Evolutionary conservation across 805 yeast genomes (phyloP).

Genomic region (Hanseniaspora lachancei): DNA sequence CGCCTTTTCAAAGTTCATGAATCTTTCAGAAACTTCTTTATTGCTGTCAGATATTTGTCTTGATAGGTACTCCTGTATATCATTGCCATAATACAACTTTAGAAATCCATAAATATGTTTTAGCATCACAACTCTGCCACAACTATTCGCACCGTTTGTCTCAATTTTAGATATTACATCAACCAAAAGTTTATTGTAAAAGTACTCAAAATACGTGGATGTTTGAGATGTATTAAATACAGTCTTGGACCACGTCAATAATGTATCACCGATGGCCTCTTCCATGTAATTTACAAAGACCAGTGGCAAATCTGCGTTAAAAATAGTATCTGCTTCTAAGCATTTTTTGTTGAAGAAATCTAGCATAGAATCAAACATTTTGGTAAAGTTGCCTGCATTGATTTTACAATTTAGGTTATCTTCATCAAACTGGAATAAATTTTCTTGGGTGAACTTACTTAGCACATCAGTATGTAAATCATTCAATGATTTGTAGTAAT

Average conservation of each 20-base stretch:
- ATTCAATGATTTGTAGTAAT: slow-evolving; percentile 31
- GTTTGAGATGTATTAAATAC: slow-evolving; percentile 21
- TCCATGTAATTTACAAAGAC: slow-evolving; percentile 30
- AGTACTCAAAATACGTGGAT: slow-evolving; percentile 23
- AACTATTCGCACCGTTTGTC: background rate
- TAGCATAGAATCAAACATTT: slow-evolving; percentile 21
- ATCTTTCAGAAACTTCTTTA: slow-evolving; percentile 3
- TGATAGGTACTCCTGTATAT: slow-evolving; percentile 14
- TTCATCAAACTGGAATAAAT: slow-evolving; percentile 19
- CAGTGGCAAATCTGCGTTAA: slow-evolving; percentile 28
- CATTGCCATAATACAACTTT: slow-evolving; percentile 3
- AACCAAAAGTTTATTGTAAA: slow-evolving; percentile 21
- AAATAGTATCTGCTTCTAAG: slow-evolving; percentile 29
- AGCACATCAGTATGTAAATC: slow-evolving; percentile 24
- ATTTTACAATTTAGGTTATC: slow-evolving; percentile 15
- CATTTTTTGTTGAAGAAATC: slow-evolving; percentile 28
- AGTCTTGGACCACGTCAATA: slow-evolving; percentile 22
- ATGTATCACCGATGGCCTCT: slow-evolving; percentile 28
- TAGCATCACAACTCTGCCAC: slow-evolving; percentile 3
- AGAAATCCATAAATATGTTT: slow-evolving; percentile 8
- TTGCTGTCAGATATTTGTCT: slow-evolving; percentile 12
- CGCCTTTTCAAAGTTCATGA: slow-evolving; percentile 4
- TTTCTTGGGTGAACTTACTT: slow-evolving; percentile 18
- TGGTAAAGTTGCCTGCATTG: slow-evolving; percentile 18
- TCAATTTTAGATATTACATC: slow-evolving; percentile 10